Base-by-base conservation (phyloP, 352 stramenopile species). In the Globisporangium lucens region DNA sequence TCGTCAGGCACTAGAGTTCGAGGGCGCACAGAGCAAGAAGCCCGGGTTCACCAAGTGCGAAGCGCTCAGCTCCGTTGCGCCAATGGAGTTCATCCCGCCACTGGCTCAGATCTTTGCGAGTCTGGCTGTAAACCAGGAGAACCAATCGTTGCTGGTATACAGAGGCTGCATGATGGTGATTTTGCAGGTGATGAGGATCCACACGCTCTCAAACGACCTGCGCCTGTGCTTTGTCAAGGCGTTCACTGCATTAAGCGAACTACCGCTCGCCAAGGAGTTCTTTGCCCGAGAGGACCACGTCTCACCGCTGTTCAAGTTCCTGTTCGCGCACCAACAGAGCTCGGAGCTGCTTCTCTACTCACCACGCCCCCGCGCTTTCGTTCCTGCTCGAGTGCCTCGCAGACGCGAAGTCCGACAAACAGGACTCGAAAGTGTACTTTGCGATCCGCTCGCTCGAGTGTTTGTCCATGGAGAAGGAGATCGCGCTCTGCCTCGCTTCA, bases 381-480 rank as follows among this genome's bases (percentile, higher is more conserved):
- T 88, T 89, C 36, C 41, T 90, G 4, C 55, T 90, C 10, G 68
- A 74, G 22, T 84, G 80, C 62, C 76, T 90, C 22, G 68, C 72
- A 4, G 75, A 79, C 27, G 73, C 67, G 4, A 51, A 61, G 10
- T 61, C 66, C 7, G 61, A 68, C 56, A 38, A 22, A 2, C 43
- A 56, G 41, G 65, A 66, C 9, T 74, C 77, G 46, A 77, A 75
- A 56, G 33, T 90, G 6, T 65, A 77, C 30, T 81, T 79, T 27
- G 68, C 79, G 0, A 82, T 90, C 69, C 77, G 77, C 24, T 70
- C 71, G 2, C 70, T 91, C 6, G 72, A 85, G 56, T 87, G 80
- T 43, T 68, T 91, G 22, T 86, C 83, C 10, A 88, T 73, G 27
- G 81, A 91, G n/a, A 60, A 79, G 10, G 64, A 79, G 62, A 76